phyloP scores from a whole-genome alignment of 2,329 filamentous ascomycete species.

The Epichloe brachyelytri region DNA sequence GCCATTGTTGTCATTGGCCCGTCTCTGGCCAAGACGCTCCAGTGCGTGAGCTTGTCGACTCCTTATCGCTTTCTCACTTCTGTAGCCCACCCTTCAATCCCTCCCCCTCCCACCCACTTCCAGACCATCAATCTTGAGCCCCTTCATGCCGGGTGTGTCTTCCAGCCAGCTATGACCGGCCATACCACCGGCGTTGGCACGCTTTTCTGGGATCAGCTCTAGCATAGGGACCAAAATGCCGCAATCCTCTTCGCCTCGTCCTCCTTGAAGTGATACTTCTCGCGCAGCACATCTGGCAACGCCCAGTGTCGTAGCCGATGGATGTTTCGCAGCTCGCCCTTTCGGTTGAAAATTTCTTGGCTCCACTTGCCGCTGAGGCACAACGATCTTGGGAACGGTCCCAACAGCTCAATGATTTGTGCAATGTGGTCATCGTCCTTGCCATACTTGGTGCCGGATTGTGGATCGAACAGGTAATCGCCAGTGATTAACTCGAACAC shows the following conservation, averaged over 20 bases:
- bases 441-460: conserved; percentile 96
- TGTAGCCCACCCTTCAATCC: conserved; percentile 84
- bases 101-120: conserved; percentile 74
- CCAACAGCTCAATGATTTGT: conserved; percentile 94
- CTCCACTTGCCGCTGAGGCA: conserved; percentile 93
- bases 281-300: conserved; percentile 76
- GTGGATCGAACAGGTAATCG: conserved; percentile 95
- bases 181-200: conserved; percentile 95
- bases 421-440: conserved; percentile 99
- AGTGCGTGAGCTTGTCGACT: conserved; percentile 7
- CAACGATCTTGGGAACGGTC: conserved; percentile 82
- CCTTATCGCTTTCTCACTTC: conserved; percentile 72
- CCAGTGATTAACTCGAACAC: conserved; percentile 96
- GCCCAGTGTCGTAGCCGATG: conserved; percentile 94
- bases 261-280: conserved; percentile 92
- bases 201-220: conserved; percentile 72
- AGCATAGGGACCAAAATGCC: conserved; percentile 86
- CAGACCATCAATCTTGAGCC: conserved; percentile 57
- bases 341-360: conserved; percentile 96
- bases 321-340: conserved; percentile 94
- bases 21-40: neutral
- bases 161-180: conserved; percentile 70
- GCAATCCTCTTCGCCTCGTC: conserved; percentile 66
- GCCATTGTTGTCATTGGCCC: neutral
- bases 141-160: conserved; percentile 81